A percentile compares a stretch with the other conserved stretches of the same genome.
Conservation (phyloP, 108 stramenopile species). For the Cyclotella baltica region DNA sequence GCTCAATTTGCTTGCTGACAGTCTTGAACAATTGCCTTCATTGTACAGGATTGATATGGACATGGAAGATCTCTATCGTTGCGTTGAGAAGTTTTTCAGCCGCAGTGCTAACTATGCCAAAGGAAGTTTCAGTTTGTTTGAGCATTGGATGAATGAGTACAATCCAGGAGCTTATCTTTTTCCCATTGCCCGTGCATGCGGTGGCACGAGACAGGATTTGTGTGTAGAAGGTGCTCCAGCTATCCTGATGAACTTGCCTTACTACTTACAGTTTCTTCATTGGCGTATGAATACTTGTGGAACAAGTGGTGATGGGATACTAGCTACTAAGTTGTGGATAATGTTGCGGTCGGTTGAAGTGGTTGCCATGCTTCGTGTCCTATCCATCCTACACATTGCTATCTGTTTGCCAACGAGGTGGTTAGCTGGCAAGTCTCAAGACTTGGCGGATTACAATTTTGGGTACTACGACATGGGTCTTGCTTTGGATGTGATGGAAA, state of each 20-base stretch:
- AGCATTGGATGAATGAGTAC: neutral
- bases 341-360: conserved; percentile 11
- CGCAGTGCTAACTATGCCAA: conserved; percentile 8
- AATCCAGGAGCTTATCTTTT: conserved; percentile 8
- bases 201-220: conserved; percentile 28
- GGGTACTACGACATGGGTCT: too few species aligned
- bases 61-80: neutral
- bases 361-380: conserved; percentile 10
- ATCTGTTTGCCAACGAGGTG: conserved; percentile 12
- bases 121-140: neutral
- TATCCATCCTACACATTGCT: conserved; percentile 26
- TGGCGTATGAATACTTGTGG: conserved; percentile 6
- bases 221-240: conserved; percentile 11
- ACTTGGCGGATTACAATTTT: conserved; percentile 9
- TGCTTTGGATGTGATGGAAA: conserved; percentile 16
- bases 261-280: conserved; percentile 19
- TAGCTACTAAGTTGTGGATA: neutral
- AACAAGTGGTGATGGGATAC: conserved; percentile 1
- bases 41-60: neutral
- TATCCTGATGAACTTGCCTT: conserved; percentile 17
- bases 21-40: neutral
- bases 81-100: conserved; percentile 9
- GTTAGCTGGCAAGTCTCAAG: conserved; percentile 1
- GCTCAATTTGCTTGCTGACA: neutral
- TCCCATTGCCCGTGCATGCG: conserved; percentile 5